Percentiles rank a stretch among this genome's conserved stretches.
Conservation (phyloP, 2,329 filamentous ascomycete species). For the Ploettnerulaceae sp. region DNA sequence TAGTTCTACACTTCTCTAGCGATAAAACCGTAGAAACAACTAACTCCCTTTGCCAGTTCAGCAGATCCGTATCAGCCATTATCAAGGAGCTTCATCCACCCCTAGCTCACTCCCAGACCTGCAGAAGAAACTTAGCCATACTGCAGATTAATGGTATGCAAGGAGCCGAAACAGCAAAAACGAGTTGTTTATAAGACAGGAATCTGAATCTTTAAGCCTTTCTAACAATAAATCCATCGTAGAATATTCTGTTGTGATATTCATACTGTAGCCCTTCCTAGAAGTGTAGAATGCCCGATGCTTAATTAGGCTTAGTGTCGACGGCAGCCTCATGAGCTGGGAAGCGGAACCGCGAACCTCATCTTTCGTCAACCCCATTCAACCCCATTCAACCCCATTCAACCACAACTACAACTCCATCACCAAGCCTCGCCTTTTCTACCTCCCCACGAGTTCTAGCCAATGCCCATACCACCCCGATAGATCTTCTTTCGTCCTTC, state of each 20-base stretch:
- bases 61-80: constrained; percentile 3
- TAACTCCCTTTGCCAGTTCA: not conserved
- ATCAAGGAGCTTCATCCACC: constrained; percentile 1
- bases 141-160: not conserved
- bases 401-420: constrained; percentile 5
- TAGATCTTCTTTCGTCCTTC: constrained; percentile 34
- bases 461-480: constrained; percentile 30
- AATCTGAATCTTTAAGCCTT: not conserved
- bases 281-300: not conserved
- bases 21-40: not conserved
- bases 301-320: constrained; percentile 3
- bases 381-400: not conserved
- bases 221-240: not conserved
- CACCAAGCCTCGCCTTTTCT: constrained; percentile 7
- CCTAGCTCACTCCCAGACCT: constrained; percentile 1
- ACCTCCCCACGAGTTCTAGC: not conserved
- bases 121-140: not conserved
- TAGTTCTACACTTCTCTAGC: not conserved
- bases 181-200: not conserved
- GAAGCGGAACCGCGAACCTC: not conserved
- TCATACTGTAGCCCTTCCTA: too few relatives aligned
- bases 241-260: too few relatives aligned
- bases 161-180: not conserved
- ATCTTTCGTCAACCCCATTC: constrained; percentile 1
- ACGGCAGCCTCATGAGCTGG: not conserved